These are phyloP conservation scores for Conticribra guillardii DNA, from an alignment of 108 stramenopile species.

Conservation along the genomic window DNA sequence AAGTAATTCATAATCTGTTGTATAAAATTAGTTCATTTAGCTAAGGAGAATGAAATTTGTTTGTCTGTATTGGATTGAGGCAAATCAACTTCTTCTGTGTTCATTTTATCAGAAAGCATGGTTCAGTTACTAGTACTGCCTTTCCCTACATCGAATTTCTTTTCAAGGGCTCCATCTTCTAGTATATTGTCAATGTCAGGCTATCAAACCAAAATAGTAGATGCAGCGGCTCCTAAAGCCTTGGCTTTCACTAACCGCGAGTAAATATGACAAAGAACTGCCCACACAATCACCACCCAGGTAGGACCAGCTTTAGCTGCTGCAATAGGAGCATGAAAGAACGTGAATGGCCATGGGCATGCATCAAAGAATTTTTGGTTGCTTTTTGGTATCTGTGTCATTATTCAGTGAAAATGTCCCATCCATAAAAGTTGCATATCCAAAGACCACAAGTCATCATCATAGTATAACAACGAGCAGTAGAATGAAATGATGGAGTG, in stretches of 20 bases:
- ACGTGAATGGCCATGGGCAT: constrained; percentile 71
- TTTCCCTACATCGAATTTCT: too few relatives aligned
- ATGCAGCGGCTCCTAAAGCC: background rate
- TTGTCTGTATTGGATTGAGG: too few relatives aligned
- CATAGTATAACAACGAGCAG: background rate
- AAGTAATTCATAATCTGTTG: background rate
- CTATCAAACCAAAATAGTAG: background rate
- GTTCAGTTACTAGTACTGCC: too few relatives aligned
- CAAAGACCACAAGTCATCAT: background rate
- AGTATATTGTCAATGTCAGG: too few relatives aligned
- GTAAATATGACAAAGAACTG: constrained; percentile 30
- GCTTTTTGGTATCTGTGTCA: constrained; percentile 38
- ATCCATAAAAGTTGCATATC: too few relatives aligned
- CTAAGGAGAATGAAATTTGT: too few relatives aligned
- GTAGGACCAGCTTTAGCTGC: constrained; percentile 53
- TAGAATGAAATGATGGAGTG: background rate
- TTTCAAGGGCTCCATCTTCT: too few relatives aligned
- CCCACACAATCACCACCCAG: constrained; percentile 41
- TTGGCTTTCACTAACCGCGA: constrained; percentile 28
- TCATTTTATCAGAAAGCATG: too few relatives aligned
- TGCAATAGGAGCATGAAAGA: constrained; percentile 57
- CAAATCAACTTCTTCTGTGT: too few relatives aligned
- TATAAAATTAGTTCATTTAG: too few relatives aligned
- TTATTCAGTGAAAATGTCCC: too few relatives aligned
- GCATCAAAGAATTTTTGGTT: constrained; percentile 45